Base-by-base conservation (phyloP, 306 rosid species). In the Prinsepia uniflora region DNA sequence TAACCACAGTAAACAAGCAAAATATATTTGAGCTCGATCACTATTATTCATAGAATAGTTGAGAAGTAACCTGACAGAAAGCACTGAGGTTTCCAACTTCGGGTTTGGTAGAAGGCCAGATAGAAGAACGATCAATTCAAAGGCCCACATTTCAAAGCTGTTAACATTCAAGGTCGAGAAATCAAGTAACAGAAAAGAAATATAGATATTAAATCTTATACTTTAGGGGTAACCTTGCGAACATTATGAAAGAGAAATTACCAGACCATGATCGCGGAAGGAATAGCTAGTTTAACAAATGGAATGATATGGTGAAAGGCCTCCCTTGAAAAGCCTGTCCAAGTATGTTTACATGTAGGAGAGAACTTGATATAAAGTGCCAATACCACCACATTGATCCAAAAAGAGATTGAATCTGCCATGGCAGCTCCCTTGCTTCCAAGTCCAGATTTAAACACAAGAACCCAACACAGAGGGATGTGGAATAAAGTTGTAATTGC, bases 251-350 rank as follows among this genome's bases (percentile, higher is more conserved):
- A 70, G 1, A 40, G 40, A 53, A 77, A 62, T 82, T 82, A 91
- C 97, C 98, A 92, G 60, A 89, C 74, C 97, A 91, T 91, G 62
- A 81, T 15, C 39, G 89, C 62, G 1, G 91, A 88, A 55, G 97
- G 92, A 76, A 88, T 48, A 43, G 91, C 92, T 5, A 91, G 86
- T 65, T 44, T 61, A 40, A 91, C 57, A 68, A 85, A 87, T 46
- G 67, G 62, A 34, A 78, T 74, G 24, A 88, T 70, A 6, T 82
- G 55, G 47, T 74, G 82, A 12, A 89, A 76, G 30, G 96, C 76
- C 55, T 86, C 83, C 65, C 49, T 63, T 4, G 92, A 86, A 72
- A 92, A 84, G 43, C 89, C 95, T 11, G 83, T 86, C 98, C 98
- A 92, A 62, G 90, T 80, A 22, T 40, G 73, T 7, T 77, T 62